phyloP scores from a whole-genome alignment of 2,329 filamentous ascomycete genomes.

The Blastomyces parvus region DNA sequence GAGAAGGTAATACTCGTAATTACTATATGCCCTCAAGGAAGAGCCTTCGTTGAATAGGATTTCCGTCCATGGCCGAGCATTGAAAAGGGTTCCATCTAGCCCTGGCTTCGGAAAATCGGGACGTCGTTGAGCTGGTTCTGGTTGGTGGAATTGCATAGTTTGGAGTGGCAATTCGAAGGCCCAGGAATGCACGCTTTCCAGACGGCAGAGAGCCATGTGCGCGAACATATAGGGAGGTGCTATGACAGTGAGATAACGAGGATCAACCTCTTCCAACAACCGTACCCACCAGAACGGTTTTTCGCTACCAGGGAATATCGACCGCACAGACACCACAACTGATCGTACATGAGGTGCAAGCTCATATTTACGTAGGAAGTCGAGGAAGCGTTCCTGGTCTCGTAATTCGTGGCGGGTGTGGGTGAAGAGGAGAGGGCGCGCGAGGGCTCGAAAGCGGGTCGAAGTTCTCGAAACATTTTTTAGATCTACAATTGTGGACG shows the following conservation, averaged over 20 bases:
- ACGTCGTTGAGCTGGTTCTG: slow-evolving; percentile 8
- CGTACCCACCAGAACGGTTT: slow-evolving; percentile 45
- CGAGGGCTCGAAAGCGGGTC: slow-evolving; percentile 44
- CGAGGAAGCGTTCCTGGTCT: slow-evolving; percentile 28
- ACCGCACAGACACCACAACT: slow-evolving; percentile 38
- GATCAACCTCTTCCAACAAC: slow-evolving; percentile 47
- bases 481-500: slow-evolving; percentile 33
- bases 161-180: slow-evolving; percentile 56
- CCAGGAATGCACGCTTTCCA: slow-evolving; percentile 52
- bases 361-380: slow-evolving; percentile 28
- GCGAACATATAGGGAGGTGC: slow-evolving; percentile 56
- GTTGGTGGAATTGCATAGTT: slow-evolving; percentile 41
- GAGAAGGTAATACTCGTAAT: slow-evolving; percentile 61
- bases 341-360: slow-evolving; percentile 37
- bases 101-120: slow-evolving; percentile 24
- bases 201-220: slow-evolving; percentile 47
- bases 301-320: slow-evolving; percentile 31
- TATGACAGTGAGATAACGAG: slow-evolving; percentile 46
- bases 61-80: slow-evolving; percentile 54
- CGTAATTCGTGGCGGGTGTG: slow-evolving; percentile 38
- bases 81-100: slow-evolving; percentile 39
- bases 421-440: slow-evolving; percentile 50
- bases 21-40: slow-evolving; percentile 59
- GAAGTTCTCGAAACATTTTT: slow-evolving; percentile 50
- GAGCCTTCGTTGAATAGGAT: slow-evolving; percentile 66